These are phyloP conservation scores for Polyporus arcularius DNA, from an alignment of 768 basidiomycete species.

Conservation along the genomic window DNA sequence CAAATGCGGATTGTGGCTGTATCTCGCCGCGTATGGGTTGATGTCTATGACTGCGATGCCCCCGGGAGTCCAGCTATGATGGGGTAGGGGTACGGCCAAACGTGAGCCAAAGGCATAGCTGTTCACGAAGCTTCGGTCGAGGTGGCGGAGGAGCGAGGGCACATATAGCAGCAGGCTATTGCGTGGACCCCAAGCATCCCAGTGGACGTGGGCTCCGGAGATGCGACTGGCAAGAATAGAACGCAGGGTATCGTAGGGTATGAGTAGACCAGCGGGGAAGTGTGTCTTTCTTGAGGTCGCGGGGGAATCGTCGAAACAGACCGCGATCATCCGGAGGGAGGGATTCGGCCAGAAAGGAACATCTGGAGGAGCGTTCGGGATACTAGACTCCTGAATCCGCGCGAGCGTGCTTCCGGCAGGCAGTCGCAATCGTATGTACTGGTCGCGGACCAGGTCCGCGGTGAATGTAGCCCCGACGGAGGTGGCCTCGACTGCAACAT, in stretches of 20 bases:
- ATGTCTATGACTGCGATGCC: background rate
- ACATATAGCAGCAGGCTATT: background rate
- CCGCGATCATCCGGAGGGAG: background rate
- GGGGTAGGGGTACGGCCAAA: background rate
- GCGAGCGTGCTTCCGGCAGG: background rate
- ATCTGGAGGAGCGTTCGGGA: background rate
- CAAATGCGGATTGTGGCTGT: background rate
- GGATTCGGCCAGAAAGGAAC: background rate
- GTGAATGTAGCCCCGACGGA: too few species aligned
- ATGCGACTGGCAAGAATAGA: background rate
- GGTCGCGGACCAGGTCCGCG: background rate
- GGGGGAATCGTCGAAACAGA: background rate
- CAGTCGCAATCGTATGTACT: background rate
- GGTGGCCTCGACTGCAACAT: background rate
- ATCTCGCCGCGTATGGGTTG: background rate
- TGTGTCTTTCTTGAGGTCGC: background rate
- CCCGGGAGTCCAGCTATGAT: background rate
- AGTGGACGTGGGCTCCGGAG: background rate
- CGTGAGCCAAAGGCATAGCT: background rate
- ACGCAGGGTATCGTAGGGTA: background rate
- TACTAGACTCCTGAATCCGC: background rate
- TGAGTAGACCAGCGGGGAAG: background rate
- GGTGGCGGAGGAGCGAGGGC: background rate
- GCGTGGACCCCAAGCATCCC: background rate
- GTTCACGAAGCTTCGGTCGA: background rate